Evolutionary conservation across 345 rosid genomes (phyloP).

Genomic region (Aurinia saxatilis): DNA sequence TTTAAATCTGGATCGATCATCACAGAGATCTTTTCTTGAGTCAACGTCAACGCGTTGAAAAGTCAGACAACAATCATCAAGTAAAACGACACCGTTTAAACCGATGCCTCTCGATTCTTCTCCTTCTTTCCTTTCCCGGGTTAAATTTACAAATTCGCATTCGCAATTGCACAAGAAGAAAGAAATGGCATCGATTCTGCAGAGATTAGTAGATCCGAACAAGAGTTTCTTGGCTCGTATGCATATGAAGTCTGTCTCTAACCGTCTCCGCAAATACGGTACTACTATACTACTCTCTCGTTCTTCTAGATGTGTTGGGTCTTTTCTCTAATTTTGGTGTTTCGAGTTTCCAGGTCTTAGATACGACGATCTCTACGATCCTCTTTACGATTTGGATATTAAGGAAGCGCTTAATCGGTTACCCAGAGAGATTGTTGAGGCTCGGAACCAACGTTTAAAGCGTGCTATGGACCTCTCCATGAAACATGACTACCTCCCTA

Average conservation of each 20-base stretch:
- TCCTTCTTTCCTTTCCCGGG: slow-evolving; percentile 6
- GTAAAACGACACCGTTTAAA: background rate
- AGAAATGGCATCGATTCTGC: slow-evolving; percentile 45
- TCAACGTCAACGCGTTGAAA: background rate
- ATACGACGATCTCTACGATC: slow-evolving; percentile 77
- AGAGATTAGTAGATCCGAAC: slow-evolving; percentile 51
- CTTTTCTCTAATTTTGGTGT: background rate
- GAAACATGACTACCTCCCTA: slow-evolving; percentile 76
- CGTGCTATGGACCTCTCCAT: slow-evolving; percentile 89
- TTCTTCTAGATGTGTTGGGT: background rate
- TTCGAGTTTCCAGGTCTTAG: slow-evolving; percentile 42
- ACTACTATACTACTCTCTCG: background rate
- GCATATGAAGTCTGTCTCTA: slow-evolving; percentile 65
- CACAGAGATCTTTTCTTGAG: background rate
- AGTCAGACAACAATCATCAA: no score
- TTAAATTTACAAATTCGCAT: background rate
- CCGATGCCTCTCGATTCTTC: slow-evolving; percentile 1
- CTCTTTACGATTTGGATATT: slow-evolving; percentile 64
- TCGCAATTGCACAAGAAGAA: background rate
- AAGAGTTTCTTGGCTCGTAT: slow-evolving; percentile 64
- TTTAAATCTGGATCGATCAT: background rate
- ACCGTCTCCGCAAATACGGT: slow-evolving; percentile 74
- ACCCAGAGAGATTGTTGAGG: slow-evolving; percentile 72
- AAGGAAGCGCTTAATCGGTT: slow-evolving; percentile 75
- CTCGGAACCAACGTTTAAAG: slow-evolving; percentile 75